Conservation (phyloP, 352 stramenopile genomes). For the Phytopythium cucurbitacearum region DNA sequence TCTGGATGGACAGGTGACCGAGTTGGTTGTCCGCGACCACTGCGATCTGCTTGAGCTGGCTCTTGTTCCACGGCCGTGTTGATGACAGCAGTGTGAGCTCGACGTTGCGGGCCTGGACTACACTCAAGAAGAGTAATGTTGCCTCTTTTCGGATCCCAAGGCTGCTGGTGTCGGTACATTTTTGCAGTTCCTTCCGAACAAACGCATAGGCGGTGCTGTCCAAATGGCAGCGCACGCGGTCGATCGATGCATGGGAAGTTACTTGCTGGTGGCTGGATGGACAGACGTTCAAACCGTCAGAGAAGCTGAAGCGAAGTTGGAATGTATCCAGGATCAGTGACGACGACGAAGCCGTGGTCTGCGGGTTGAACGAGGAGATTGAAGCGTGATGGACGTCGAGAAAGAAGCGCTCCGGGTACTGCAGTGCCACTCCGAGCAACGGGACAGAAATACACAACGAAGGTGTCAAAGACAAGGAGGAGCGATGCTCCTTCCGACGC, state of each 20-base stretch:
- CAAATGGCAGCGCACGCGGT: conserved; percentile 44
- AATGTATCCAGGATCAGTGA: conserved; percentile 30
- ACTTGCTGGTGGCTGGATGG: conserved; percentile 39
- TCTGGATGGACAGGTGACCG: conserved; percentile 40
- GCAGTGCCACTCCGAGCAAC: conserved; percentile 1
- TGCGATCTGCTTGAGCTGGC: conserved; percentile 46
- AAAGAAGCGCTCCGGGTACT: conserved; percentile 34
- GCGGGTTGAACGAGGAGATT: conserved; percentile 12
- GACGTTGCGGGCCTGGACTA: conserved; percentile 46
- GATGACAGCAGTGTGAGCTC: conserved; percentile 45
- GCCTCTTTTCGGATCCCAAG: neutral
- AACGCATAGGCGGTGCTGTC: conserved; percentile 20
- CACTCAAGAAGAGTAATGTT: conserved; percentile 37
- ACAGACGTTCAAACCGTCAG: conserved; percentile 39
- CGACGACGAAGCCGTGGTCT: neutral
- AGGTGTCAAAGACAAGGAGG: no score
- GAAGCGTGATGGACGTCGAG: conserved; percentile 28
- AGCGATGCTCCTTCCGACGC: neutral
- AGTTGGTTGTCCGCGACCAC: conserved; percentile 61
- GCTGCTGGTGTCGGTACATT: neutral
- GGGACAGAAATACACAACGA: neutral
- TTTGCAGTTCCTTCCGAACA: conserved; percentile 7
- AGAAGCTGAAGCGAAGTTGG: conserved; percentile 45
- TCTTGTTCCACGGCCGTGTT: conserved; percentile 25
- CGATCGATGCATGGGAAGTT: conserved; percentile 32